phyloP scores from a whole-genome alignment of 2,329 filamentous ascomycete species.

The Verticillium nubilum region DNA sequence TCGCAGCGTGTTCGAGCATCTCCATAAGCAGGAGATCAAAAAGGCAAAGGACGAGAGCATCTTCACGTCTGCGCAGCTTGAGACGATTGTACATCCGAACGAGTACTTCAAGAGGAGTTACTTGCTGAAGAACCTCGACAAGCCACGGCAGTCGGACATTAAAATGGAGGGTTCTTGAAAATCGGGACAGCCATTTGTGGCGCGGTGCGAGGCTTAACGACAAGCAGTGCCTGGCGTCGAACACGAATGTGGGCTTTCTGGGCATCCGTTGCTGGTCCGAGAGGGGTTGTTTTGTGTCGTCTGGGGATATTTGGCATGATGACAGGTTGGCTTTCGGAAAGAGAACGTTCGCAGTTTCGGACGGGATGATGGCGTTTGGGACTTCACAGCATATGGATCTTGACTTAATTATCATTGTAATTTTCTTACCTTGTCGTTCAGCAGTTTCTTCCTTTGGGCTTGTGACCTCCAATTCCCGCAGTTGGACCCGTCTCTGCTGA shows the following conservation, averaged over 20 bases:
- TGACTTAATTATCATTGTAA: not conserved
- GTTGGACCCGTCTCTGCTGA: no score
- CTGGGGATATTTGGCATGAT: not conserved
- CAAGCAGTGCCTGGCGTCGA: no score
- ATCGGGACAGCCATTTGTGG: no score
- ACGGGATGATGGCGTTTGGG: not conserved
- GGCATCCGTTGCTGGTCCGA: no score
- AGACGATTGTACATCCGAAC: slow-evolving; percentile 96
- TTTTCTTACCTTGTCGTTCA: not conserved
- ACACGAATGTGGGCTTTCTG: no score
- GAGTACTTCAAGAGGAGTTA: slow-evolving; percentile 97
- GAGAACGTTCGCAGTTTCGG: not conserved
- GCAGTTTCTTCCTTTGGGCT: not conserved
- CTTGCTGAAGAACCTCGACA: slow-evolving; percentile 72
- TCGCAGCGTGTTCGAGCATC: slow-evolving; percentile 74
- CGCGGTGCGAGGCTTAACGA: no score
- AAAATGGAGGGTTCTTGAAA: slow-evolving; percentile 43
- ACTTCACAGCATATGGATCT: not conserved
- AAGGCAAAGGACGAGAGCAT: slow-evolving; percentile 69
- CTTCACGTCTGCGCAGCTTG: slow-evolving; percentile 70
- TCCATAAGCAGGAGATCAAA: slow-evolving; percentile 74
- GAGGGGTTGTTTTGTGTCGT: no score
- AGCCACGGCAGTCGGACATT: slow-evolving; percentile 40
- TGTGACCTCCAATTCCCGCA: no score
- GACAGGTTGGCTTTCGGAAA: not conserved